Conservation (phyloP, 1,284 basidiomycete genomes). For the Heterobasidion occidentale region DNA sequence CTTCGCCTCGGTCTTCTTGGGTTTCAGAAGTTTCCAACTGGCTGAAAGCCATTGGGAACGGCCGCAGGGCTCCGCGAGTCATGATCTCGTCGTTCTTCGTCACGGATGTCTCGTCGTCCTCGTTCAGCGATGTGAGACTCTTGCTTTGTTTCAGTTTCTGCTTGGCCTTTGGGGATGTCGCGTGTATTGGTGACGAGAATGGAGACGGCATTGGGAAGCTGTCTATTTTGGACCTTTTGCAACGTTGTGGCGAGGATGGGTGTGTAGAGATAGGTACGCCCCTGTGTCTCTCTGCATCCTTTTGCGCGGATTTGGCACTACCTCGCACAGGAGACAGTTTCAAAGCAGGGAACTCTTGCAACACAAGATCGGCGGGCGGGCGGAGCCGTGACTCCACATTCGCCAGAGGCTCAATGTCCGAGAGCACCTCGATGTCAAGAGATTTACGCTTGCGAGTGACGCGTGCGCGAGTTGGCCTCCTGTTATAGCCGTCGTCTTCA, state of each 20-base stretch:
- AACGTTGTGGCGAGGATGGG: not conserved
- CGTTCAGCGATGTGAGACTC: not conserved
- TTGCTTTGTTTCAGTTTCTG: not conserved
- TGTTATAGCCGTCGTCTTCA: not conserved
- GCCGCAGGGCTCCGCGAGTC: constrained; percentile 1
- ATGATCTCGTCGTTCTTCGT: constrained; percentile 1
- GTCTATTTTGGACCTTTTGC: not conserved
- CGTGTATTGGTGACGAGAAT: not conserved
- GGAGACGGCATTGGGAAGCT: not conserved
- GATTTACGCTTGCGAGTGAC: not conserved
- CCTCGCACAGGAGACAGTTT: not conserved
- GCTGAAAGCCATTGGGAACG: constrained; percentile 9
- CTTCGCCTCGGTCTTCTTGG: not conserved
- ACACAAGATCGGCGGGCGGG: too few relatives aligned
- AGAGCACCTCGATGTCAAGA: not conserved
- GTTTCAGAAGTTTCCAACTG: not conserved
- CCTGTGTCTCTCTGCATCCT: not conserved
- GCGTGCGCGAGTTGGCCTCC: not conserved
- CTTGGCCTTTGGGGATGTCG: not conserved
- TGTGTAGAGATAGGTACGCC: not conserved
- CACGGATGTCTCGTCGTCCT: not conserved
- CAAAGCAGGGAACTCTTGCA: too few relatives aligned
- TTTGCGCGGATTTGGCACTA: not conserved
- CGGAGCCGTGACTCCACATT: too few relatives aligned
- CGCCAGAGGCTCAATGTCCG: not conserved